Conservation (phyloP, 768 basidiomycete genomes). For the Mycena vulgaris region DNA sequence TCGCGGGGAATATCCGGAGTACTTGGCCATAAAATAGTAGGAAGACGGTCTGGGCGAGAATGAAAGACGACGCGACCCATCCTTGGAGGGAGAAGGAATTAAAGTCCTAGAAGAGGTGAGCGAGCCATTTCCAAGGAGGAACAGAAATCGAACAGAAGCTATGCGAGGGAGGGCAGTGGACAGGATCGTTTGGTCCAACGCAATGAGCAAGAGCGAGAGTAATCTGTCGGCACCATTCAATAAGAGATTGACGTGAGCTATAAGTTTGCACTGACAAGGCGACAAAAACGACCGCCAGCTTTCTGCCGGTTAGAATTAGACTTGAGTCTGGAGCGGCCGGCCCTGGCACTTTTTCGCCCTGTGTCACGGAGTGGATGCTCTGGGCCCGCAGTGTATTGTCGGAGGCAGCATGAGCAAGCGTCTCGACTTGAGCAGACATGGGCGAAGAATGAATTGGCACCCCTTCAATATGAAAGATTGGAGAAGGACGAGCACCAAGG, state of each 20-base stretch:
- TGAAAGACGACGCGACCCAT: conserved; percentile 4
- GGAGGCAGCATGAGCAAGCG: not conserved
- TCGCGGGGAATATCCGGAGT: conserved; percentile 24
- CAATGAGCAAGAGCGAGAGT: conserved; percentile 7
- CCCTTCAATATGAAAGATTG: too few relatives aligned
- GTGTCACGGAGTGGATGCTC: not conserved
- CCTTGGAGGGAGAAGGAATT: conserved; percentile 1
- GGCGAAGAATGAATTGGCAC: too few relatives aligned
- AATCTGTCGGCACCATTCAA: not conserved
- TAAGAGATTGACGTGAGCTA: not conserved
- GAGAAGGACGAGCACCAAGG: too few relatives aligned
- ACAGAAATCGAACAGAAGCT: conserved; percentile 6
- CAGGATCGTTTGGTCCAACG: conserved; percentile 18
- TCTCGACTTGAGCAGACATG: not conserved
- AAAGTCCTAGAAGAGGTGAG: conserved; percentile 5
- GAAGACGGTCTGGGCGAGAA: conserved; percentile 11
- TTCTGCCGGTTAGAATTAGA: not conserved
- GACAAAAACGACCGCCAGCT: not conserved
- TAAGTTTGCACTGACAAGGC: not conserved
- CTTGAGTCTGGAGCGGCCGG: not conserved
- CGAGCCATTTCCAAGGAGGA: not conserved
- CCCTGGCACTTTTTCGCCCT: not conserved
- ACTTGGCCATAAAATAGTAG: conserved; percentile 30
- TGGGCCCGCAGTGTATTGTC: not conserved
- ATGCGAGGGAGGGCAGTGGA: conserved; percentile 24